Conservation (phyloP, 202 grass and related monocot species). For the Miscanthus sacchariflorus region DNA sequence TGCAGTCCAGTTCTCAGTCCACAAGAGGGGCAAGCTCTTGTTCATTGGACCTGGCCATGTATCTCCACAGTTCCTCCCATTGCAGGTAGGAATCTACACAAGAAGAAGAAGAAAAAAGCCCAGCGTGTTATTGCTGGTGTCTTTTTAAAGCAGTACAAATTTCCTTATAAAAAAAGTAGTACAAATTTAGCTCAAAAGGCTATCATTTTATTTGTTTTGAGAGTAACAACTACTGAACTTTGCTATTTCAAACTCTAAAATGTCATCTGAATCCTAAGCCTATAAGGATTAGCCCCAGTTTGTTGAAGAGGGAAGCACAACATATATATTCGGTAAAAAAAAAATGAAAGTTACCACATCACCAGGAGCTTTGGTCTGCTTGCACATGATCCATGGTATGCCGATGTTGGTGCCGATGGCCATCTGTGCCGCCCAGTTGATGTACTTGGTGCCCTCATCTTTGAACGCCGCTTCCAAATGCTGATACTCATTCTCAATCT, state of each 20-base stretch:
- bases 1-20: conserved; percentile 96
- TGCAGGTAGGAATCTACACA: conserved; percentile 85
- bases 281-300: too few species aligned
- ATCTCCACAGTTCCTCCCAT: conserved; percentile 91
- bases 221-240: neutral
- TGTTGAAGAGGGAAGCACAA: too few species aligned
- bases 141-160: neutral
- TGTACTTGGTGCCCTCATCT: conserved; percentile 69
- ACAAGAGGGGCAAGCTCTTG: conserved; percentile 69
- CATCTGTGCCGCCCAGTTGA: conserved; percentile 85
- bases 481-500: conserved; percentile 99
- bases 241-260: neutral
- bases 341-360: conserved; percentile 45
- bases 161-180: neutral
- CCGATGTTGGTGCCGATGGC: conserved; percentile 54
- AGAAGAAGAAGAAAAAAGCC: neutral
- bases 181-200: neutral
- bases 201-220: neutral
- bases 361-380: conserved; percentile 83
- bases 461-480: conserved; percentile 65
- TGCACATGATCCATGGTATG: conserved; percentile 99
- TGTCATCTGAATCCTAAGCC: neutral
- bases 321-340: conserved; percentile 1
- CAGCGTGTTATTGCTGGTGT: neutral
- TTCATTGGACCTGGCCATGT: conserved; percentile 69